phyloP scores from a whole-genome alignment of 768 basidiomycete genomes.

The Pisolithus orientalis region DNA sequence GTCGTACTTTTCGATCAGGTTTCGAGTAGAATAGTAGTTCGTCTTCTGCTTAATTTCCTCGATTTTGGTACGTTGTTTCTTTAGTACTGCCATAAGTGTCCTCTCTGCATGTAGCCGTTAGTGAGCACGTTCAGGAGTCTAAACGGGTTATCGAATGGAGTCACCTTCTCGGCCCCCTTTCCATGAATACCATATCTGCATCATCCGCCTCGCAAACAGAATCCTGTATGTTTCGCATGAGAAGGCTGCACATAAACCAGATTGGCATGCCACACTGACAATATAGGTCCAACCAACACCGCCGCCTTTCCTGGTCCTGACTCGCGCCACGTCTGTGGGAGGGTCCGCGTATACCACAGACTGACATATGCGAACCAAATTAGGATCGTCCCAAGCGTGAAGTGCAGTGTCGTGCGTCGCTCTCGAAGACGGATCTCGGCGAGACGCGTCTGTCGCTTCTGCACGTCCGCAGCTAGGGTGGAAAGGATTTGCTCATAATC shows the following conservation, averaged over 20 bases:
- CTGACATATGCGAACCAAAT: slow-evolving; percentile 70
- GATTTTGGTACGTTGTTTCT: slow-evolving; percentile 76
- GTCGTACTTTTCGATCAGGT: slow-evolving; percentile 87
- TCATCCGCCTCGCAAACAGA: slow-evolving; percentile 70
- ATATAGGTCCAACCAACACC: slow-evolving; percentile 67
- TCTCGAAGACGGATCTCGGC: slow-evolving; percentile 84
- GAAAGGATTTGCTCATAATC: slow-evolving; percentile 76
- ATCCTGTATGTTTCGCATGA: slow-evolving; percentile 24
- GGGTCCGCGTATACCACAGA: slow-evolving; percentile 61
- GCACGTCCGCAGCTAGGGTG: slow-evolving; percentile 59
- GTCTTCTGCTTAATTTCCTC: slow-evolving; percentile 45
- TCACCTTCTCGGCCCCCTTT: slow-evolving; percentile 62
- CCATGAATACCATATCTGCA: slow-evolving; percentile 77
- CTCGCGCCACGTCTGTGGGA: slow-evolving; percentile 35
- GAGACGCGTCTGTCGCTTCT: slow-evolving; percentile 65
- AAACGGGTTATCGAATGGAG: neutral
- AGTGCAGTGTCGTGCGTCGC: slow-evolving; percentile 67
- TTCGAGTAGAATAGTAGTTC: slow-evolving; percentile 89
- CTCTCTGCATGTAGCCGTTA: slow-evolving; percentile 25
- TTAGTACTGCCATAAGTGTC: slow-evolving; percentile 64
- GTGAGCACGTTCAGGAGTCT: no score
- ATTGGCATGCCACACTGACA: slow-evolving; percentile 45
- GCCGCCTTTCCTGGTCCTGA: slow-evolving; percentile 33
- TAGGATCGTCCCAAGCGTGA: slow-evolving; percentile 72
- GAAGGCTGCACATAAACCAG: slow-evolving; percentile 1